A percentile compares a stretch with the other conserved stretches of the same genome.
Evolutionary conservation across 768 basidiomycete genomes (phyloP).

Genomic region (Cystobasidiopsis lactophilus): DNA sequence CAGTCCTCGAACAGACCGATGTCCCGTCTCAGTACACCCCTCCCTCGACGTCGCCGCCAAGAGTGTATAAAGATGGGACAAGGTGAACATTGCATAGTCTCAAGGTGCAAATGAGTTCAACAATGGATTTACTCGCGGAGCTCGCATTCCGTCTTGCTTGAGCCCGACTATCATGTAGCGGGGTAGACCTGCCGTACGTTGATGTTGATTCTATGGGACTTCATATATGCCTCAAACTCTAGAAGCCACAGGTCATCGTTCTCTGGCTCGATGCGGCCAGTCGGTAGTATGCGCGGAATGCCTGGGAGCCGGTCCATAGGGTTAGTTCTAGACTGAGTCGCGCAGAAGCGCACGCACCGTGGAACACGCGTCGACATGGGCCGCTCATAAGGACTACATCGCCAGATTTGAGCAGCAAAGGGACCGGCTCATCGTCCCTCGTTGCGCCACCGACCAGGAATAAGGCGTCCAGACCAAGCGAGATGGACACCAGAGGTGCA

Average conservation of each 20-base stretch:
- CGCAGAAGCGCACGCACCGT: constrained; percentile 38
- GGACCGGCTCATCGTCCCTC: constrained; percentile 49
- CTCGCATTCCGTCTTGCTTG: no score
- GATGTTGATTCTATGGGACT: constrained; percentile 54
- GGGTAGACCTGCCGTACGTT: constrained; percentile 65
- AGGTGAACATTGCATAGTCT: no score
- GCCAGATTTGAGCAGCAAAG: constrained; percentile 71
- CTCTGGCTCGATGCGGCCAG: constrained; percentile 38
- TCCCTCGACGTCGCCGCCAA: no score
- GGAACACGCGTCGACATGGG: constrained; percentile 63
- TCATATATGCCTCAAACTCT: constrained; percentile 23
- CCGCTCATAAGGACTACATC: constrained; percentile 90
- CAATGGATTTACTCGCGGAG: no score
- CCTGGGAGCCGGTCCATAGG: constrained; percentile 28
- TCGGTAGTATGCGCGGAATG: constrained; percentile 67
- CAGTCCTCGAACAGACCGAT: no score
- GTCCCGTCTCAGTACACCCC: no score
- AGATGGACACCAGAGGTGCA: constrained; percentile 78
- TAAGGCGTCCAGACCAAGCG: constrained; percentile 67
- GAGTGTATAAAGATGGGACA: no score
- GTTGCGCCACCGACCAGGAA: constrained; percentile 75
- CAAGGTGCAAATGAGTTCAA: no score
- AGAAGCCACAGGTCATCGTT: background rate
- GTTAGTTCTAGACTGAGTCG: background rate
- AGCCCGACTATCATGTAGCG: no score